Evolutionary conservation across 2,329 filamentous ascomycete genomes (phyloP), one percentile per base, ranked within the genome.

Genomic region (Fusarium praegraminearum): DNA sequence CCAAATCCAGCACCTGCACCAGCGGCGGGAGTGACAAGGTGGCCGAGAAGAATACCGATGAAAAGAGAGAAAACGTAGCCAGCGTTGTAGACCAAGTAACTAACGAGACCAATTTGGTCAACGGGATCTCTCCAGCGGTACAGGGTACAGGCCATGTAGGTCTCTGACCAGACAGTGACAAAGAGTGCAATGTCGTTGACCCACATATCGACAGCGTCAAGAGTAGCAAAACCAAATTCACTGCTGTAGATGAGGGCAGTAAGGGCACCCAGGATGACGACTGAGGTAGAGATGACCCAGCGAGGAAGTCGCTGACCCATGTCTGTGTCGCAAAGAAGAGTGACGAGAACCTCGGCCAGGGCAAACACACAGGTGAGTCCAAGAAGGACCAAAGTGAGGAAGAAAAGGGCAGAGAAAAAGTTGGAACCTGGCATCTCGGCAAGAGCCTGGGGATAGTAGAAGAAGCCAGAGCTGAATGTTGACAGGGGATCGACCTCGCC

Each of bases 351-450:
- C 10, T 71, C 68, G 0, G 59, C n/a, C 1, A 71, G 38, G 1
- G 67, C 68, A 49, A 71, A 71, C 0, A 64, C 68, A 5, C 55
- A 87, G 30, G 82, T 85, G 45, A 87, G 83, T 0, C 85, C 86
- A 1, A 88, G 81, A 0, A 87, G 81, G 1, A 85, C 80, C 4
- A 88, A 70, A 0, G 85, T 87, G 20, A 87, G 80, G 69, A 88
- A 87, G 12, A 87, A 79, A 0, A 86, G 75, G 0, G 85, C 77
- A 0, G 85, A 84, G 82, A 84, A 88, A 60, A 85, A 86, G 57
- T 87, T 87, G 2, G 85, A 78, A 0, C 82, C 85, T 0, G 85
- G 86, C 85, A 88, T 87, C 54, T 87, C 79, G 0, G 84, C 74
- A 2, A 88, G 80, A 1, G 86, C 86, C 41, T 83, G 80, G 0